Conservation (phyloP, 306 rosid species). For the Medicago truncatula region DNA sequence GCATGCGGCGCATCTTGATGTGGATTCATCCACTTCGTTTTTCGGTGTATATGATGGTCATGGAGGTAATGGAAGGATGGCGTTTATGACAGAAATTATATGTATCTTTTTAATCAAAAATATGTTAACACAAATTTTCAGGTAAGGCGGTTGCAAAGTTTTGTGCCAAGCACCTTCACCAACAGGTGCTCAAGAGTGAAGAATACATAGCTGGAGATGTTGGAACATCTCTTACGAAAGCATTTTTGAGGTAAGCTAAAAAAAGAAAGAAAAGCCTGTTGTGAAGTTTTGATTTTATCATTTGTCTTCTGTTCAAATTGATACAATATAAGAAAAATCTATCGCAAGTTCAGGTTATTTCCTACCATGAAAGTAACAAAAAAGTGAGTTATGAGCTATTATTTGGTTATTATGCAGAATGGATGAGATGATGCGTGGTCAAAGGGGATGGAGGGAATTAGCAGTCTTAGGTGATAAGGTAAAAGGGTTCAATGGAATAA, state of each 20-base stretch:
- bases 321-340: background rate
- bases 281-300: background rate
- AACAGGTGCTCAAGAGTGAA: constrained; percentile 72
- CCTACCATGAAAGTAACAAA: background rate
- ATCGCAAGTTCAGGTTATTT: constrained; percentile 2
- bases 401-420: constrained; percentile 59
- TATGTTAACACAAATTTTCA: constrained; percentile 45
- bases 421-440: constrained; percentile 99
- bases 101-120: background rate
- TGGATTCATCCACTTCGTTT: constrained; percentile 81
- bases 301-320: background rate
- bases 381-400: constrained; percentile 9
- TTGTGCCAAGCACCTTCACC: constrained; percentile 91
- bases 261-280: background rate
- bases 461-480: constrained; percentile 85
- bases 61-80: constrained; percentile 64
- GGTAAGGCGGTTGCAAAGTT: constrained; percentile 96
- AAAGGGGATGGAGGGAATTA: constrained; percentile 95
- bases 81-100: background rate
- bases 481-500: constrained; percentile 83
- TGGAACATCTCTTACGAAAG: constrained; percentile 76
- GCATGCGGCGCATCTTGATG: constrained; percentile 94
- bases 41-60: constrained; percentile 95
- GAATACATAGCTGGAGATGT: constrained; percentile 78
- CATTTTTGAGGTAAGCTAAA: constrained; percentile 73